phyloP scores from a whole-genome alignment of 441 rosid genomes.

The Kokia cookei region DNA sequence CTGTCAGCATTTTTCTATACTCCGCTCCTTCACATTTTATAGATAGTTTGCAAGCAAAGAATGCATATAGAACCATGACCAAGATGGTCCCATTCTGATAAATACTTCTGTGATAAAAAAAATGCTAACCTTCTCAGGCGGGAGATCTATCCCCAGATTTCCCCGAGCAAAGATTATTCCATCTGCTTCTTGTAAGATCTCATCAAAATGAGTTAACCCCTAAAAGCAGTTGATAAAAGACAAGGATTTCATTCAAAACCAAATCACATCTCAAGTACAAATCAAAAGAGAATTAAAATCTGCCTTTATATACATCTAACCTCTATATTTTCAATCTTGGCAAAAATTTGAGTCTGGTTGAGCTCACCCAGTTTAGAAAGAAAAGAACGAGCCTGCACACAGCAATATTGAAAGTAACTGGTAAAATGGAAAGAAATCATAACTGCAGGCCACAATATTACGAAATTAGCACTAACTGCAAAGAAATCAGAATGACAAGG shows the following conservation, averaged over 20 bases:
- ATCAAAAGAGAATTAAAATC: background rate
- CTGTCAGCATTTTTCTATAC: background rate
- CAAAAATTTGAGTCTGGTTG: conserved; percentile 45
- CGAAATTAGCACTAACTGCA: background rate
- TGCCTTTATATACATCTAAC: conserved; percentile 14
- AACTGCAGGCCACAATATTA: background rate
- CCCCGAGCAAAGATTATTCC: conserved; percentile 55
- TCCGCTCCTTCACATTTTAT: background rate
- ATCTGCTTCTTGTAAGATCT: conserved; percentile 55
- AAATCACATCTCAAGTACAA: background rate
- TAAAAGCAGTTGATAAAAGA: conserved; percentile 8
- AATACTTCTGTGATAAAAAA: background rate
- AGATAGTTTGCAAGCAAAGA: background rate
- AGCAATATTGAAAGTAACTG: conserved; percentile 1
- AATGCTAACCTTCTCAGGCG: conserved; percentile 47
- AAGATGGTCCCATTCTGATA: background rate
- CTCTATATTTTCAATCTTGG: conserved; percentile 54
- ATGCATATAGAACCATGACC: background rate
- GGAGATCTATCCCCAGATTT: conserved; percentile 57
- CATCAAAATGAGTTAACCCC: conserved; percentile 57
- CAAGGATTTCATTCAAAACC: background rate
- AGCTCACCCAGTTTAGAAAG: conserved; percentile 41
- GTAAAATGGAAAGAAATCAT: background rate
- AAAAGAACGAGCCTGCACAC: conserved; percentile 43
- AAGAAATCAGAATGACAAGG: background rate